Evolutionary conservation across 345 rosid species (phyloP), one percentile per base, ranked within the genome.

Genomic region (Raphanus raphanistrum): DNA sequence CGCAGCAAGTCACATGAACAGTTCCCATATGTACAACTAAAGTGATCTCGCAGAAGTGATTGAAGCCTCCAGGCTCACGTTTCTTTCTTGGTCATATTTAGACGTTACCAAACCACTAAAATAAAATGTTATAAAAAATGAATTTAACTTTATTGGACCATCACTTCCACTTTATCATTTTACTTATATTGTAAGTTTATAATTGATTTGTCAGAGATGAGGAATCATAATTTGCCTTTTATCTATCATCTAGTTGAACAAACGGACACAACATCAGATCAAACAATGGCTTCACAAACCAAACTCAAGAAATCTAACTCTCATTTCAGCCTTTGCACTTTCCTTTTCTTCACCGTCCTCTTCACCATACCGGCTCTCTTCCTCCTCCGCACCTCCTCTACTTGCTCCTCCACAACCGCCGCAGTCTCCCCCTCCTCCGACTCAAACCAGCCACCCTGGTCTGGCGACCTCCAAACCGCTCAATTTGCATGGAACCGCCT

Each of bases 301-400:
- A 90, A 91, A 80, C 76, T 85, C 77, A 90, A 86, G 81, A 90
- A 84, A 77, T 25, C 87, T 16, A 48, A 48, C 54, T 48, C 54
- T 13, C 54, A 48, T 48, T 48, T 48, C 54, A 90, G 70, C 61
- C 91, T 90, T 0, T 84, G 88, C 81, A 88, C 87, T 65, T 79
- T 87, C 35, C 86, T 92, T 12, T 89, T 95, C 83, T 95, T 92
- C 89, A 70, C 90, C 16, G 89, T 90, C 62, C 86, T 92, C 79
- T 90, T 95, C 86, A 90, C 97, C 67, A 82, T 92, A 65, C 98
- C 98, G 0, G 86, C 90, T 67, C 88, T 90, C 60, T 92, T 95
- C 68, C 88, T 95, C 86, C 94, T 92, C 79, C 92, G 75, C 60
- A 48, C 84, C 72, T 76, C 95, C 63, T 60, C 83, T 12, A 3